phyloP scores from a whole-genome alignment of 2,329 filamentous ascomycete genomes.

The Cercospora citrullina region DNA sequence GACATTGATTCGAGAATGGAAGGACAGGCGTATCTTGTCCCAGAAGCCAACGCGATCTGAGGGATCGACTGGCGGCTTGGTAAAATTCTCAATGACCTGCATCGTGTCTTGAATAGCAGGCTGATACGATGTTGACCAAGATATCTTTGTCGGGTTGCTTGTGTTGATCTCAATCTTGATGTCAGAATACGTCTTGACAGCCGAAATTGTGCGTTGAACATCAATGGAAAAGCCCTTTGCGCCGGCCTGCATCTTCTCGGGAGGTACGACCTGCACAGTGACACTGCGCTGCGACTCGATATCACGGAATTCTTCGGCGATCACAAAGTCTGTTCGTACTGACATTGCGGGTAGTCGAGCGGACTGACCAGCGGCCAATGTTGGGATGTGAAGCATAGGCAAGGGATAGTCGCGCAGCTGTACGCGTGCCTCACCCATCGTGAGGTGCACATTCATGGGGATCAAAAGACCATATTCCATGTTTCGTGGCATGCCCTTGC shows the following conservation, averaged over 20 bases:
- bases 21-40: slow-evolving; percentile 94
- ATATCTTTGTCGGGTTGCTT: slow-evolving; percentile 84
- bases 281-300: slow-evolving; percentile 77
- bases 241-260: slow-evolving; percentile 58
- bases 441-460: slow-evolving; percentile 84
- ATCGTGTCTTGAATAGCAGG: slow-evolving; percentile 99
- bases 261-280: slow-evolving; percentile 79
- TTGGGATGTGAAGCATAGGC: slow-evolving; percentile 85
- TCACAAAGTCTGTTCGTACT: slow-evolving; percentile 85
- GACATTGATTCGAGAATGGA: slow-evolving; percentile 86
- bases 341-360: slow-evolving; percentile 77
- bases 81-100: slow-evolving; percentile 98
- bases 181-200: slow-evolving; percentile 95
- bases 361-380: slow-evolving; percentile 76
- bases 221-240: slow-evolving; percentile 74
- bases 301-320: slow-evolving; percentile 89
- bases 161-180: slow-evolving; percentile 92
- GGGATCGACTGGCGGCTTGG: slow-evolving; percentile 89
- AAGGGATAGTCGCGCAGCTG: slow-evolving; percentile 90
- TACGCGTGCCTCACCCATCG: slow-evolving; percentile 86
- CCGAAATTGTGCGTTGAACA: slow-evolving; percentile 85
- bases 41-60: slow-evolving; percentile 96
- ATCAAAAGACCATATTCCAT: slow-evolving; percentile 88
- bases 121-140: slow-evolving; percentile 97
- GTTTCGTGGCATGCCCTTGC: slow-evolving; percentile 93